These are phyloP conservation scores for Heritiera littoralis DNA, from an alignment of 345 rosid genomes.

Conservation along the genomic window DNA sequence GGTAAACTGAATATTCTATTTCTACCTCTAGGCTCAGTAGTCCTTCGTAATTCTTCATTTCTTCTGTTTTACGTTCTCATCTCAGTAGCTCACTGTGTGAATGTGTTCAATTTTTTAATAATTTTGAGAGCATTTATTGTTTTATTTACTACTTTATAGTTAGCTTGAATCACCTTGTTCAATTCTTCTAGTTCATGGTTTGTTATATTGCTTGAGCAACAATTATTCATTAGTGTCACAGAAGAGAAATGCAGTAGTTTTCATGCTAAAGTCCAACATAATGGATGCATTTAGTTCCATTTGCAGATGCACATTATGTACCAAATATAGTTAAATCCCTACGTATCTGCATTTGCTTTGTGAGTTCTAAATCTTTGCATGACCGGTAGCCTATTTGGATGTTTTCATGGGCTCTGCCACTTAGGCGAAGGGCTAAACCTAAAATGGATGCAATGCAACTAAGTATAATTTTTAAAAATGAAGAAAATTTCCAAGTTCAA, in stretches of 20 bases:
- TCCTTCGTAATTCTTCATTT: not conserved
- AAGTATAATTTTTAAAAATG: not conserved
- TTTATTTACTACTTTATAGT: not conserved
- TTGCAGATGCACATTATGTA: not conserved
- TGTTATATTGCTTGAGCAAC: not conserved
- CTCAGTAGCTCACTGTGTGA: not conserved
- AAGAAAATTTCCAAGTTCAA: no score
- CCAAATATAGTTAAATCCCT: conserved; percentile 10
- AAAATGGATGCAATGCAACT: not conserved
- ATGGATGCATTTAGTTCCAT: not conserved
- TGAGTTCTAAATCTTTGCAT: not conserved
- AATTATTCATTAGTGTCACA: not conserved
- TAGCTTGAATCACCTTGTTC: not conserved
- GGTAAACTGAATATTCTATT: no score
- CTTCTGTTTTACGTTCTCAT: not conserved
- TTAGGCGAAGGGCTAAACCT: not conserved
- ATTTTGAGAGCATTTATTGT: not conserved
- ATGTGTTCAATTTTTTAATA: not conserved
- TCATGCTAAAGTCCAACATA: not conserved
- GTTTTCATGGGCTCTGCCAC: conserved; percentile 8
- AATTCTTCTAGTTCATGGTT: not conserved
- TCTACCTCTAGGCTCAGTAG: no score
- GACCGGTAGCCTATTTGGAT: not conserved
- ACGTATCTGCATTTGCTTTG: not conserved
- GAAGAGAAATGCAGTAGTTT: not conserved